These are phyloP conservation scores for Colletotrichum ledebouriae DNA, from an alignment of 2,329 filamentous ascomycete genomes.

Conservation along the genomic window DNA sequence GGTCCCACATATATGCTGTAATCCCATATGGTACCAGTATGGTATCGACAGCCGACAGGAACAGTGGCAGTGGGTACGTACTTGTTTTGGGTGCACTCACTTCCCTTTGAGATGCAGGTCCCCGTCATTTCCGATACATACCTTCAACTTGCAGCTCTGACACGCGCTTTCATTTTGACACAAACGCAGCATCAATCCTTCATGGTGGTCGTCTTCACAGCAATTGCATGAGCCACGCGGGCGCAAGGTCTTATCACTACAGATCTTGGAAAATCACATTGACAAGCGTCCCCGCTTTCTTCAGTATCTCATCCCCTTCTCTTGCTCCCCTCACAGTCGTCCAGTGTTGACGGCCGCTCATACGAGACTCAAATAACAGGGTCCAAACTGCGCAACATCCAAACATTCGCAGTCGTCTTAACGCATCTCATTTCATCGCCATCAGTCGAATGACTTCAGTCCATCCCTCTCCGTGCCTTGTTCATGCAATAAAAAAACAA, in stretches of 20 bases:
- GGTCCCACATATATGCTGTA: constrained; percentile 8
- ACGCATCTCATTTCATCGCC: constrained; percentile 2
- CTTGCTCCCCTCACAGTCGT: constrained; percentile 2
- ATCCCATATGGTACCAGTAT: constrained; percentile 19
- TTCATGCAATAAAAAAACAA: background rate
- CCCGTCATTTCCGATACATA: constrained; percentile 25
- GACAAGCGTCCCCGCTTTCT: background rate
- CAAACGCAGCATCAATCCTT: constrained; percentile 4
- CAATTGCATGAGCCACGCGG: background rate
- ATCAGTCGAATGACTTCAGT: constrained; percentile 10
- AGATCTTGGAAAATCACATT: background rate
- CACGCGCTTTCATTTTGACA: constrained; percentile 27
- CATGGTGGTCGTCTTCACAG: background rate
- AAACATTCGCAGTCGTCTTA: background rate
- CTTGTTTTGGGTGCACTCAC: constrained; percentile 14
- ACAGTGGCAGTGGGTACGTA: constrained; percentile 4
- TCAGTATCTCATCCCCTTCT: constrained; percentile 5
- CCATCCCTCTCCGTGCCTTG: constrained; percentile 19
- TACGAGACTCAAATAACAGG: background rate
- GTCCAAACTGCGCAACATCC: background rate
- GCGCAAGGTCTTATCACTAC: background rate
- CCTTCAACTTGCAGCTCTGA: constrained; percentile 14
- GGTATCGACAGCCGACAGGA: background rate
- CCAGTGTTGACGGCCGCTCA: constrained; percentile 1
- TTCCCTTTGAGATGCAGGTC: constrained; percentile 11